Evolutionary conservation across 768 basidiomycete species (phyloP), one percentile per base, ranked within the genome.

Genomic region (Dentipellis fragilis): DNA sequence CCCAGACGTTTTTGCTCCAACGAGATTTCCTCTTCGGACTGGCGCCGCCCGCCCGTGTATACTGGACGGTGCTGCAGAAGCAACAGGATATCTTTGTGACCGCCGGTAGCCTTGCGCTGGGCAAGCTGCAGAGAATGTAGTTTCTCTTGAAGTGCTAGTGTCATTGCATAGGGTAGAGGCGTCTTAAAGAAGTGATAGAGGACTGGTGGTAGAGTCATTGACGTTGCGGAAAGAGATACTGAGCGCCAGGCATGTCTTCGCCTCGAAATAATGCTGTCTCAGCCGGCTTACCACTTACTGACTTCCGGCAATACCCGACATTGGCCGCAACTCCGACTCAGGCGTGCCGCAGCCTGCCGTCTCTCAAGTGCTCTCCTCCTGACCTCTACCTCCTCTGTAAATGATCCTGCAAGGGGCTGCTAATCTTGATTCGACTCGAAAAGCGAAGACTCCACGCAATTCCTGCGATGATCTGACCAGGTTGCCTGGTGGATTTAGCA

Each of bases 11-110:
- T 58, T 40, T 76, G 76, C 63, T 95, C 89, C 45, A 73, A 70
- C 39, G 76, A 68, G 14, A 86, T 72, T 51, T 81, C 77, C 16
- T 75, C 72, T 51, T 80, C 76, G 22, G 77, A 78, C 68, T 96
- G 93, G 14, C 96, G 79, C 21, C 94, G 82, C n/a, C 96, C 96
- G 8, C 87, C 78, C 2, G 96, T 98, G 72, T 91, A 99, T 4
- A 96, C 94, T 4, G 96, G 96, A 10, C 85, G 79, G 62, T 99
- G 96, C 69, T 99, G 80, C 23, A 93, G 78, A 39, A 95, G 74
- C 19, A 95, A 79, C 14, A 93, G 75, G 53, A 91, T 62, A 63
- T 90, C 87, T 39, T 71, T 65, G 63, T 78, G 70, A 16, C 68
- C 60, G 9, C 68, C 63, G 0, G 65, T 63, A 34, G 62, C 67